A percentile compares a stretch with the other conserved stretches of the same genome.
These are phyloP conservation scores for Exsudoporus frostii DNA, from an alignment of 768 basidiomycete genomes.

Conservation along the genomic window DNA sequence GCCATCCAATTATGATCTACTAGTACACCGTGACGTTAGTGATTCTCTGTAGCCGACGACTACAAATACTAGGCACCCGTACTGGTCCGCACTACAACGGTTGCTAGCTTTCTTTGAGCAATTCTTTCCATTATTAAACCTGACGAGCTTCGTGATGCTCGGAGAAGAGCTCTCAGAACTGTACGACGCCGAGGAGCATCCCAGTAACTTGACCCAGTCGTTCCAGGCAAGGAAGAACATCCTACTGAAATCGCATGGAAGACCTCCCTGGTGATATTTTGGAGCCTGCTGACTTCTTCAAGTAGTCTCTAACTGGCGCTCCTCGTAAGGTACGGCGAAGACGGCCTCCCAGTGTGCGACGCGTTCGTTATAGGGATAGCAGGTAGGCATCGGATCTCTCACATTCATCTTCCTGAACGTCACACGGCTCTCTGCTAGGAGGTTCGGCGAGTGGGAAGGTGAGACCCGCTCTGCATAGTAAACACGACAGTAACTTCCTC, in stretches of 20 bases:
- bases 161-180: constrained; percentile 27
- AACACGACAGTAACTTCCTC: constrained; percentile 1
- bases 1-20: no score
- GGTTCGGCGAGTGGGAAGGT: constrained; percentile 90
- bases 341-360: constrained; percentile 64
- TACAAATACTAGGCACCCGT: constrained; percentile 26
- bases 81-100: background rate
- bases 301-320: constrained; percentile 10
- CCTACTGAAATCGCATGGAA: constrained; percentile 77
- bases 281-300: constrained; percentile 2
- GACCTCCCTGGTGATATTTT: constrained; percentile 69
- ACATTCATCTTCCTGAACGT: background rate
- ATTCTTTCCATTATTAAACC: constrained; percentile 1
- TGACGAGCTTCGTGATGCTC: constrained; percentile 15
- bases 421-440: constrained; percentile 39
- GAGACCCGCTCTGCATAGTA: constrained; percentile 11
- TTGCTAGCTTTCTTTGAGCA: background rate
- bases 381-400: constrained; percentile 43
- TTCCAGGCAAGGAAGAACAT: constrained; percentile 60
- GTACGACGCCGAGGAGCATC: constrained; percentile 21
- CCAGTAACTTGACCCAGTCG: constrained; percentile 13
- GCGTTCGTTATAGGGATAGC: constrained; percentile 86
- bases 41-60: constrained; percentile 26
- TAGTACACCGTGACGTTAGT: background rate
- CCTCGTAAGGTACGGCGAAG: constrained; percentile 66